Base-by-base conservation (phyloP, 78 protist species). In the Creolimax fragrantissima region DNA sequence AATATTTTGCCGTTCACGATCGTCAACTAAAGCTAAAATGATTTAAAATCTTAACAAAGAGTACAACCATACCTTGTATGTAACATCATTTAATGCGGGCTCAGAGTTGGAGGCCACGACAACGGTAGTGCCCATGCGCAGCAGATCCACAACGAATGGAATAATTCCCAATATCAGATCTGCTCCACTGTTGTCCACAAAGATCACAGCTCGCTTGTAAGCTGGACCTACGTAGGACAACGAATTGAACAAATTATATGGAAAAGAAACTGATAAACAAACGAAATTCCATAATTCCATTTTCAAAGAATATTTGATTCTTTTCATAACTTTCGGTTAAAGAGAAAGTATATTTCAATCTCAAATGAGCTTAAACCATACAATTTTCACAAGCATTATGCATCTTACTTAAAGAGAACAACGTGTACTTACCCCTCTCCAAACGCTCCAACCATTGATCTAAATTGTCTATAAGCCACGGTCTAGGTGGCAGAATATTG, bases 131-230 rank as follows among this genome's bases (percentile, higher is more conserved):
- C 92, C 88, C 42, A 42, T 35, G 35, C 5, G 74, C 88, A 90
- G 35, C 43, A 90, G 45, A 2, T 81, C 86, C 88, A 47, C 84
- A 2, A 41, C 88, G 36, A 90, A 43, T 6, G 89, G 89, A 3
- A 90, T 3, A 42, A 90, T 37, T 5, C 92, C 92, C 36, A 90
- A 74, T 24, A 90, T 45, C 32, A 90, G 11, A 45, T 90, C 92
- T 5, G 67, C 74, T 17, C 92, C 92, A 11, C 81, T 35, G 92
- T 90, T 90, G 66, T 90, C 92, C 7, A 35, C 81, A 43, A 90
- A 90, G 6, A 90, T 4, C 41, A 90, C 6, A 42, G 85, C 85
- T 81, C 66, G 66, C 43, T 43, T 37, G 11, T 47, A 35, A 32
- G 92, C 74, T 58, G 74, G 74, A 24, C 74, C 74, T 58, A 58